Evolutionary conservation across 495 filamentous ascomycete genomes (phyloP).

Genomic region (Rhypophila decipiens): DNA sequence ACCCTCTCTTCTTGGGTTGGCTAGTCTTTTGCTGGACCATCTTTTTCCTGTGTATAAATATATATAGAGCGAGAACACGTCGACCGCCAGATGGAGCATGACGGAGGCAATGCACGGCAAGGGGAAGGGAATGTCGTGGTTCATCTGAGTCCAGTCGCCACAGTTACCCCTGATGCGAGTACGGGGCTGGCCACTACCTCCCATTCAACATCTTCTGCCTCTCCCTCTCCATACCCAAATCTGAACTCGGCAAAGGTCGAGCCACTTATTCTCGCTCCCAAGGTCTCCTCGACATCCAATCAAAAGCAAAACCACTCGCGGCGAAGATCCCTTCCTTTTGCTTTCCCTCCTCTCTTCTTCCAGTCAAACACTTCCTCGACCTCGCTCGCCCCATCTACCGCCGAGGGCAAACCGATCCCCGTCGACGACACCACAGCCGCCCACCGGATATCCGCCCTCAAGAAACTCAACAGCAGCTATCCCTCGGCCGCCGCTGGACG

Average conservation of each 20-base stretch:
- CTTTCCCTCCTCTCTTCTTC: constrained; percentile 33
- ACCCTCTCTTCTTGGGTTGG: not conserved
- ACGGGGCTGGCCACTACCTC: constrained; percentile 10
- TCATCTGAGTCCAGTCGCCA: not conserved
- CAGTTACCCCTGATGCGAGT: not conserved
- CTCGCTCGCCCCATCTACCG: constrained; percentile 36
- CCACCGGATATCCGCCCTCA: constrained; percentile 35
- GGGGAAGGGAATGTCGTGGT: constrained; percentile 6
- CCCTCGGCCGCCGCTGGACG: constrained; percentile 24
- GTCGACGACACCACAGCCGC: constrained; percentile 33
- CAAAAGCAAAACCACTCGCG: constrained; percentile 1
- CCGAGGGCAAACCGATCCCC: constrained; percentile 40
- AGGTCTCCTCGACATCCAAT: constrained; percentile 1
- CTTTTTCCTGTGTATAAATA: constrained; percentile 23
- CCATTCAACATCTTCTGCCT: constrained; percentile 8
- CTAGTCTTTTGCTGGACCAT: too few species aligned
- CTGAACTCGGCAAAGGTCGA: constrained; percentile 6
- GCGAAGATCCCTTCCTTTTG: constrained; percentile 23
- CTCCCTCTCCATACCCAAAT: constrained; percentile 16
- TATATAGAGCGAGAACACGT: constrained; percentile 24
- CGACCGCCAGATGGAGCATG: constrained; percentile 11
- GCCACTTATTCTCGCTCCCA: not conserved
- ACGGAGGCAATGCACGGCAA: constrained; percentile 9
- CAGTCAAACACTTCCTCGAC: constrained; percentile 33
- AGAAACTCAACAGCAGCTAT: constrained; percentile 41